Evolutionary conservation across 768 basidiomycete genomes (phyloP).

Genomic region (Suillus brevipes): DNA sequence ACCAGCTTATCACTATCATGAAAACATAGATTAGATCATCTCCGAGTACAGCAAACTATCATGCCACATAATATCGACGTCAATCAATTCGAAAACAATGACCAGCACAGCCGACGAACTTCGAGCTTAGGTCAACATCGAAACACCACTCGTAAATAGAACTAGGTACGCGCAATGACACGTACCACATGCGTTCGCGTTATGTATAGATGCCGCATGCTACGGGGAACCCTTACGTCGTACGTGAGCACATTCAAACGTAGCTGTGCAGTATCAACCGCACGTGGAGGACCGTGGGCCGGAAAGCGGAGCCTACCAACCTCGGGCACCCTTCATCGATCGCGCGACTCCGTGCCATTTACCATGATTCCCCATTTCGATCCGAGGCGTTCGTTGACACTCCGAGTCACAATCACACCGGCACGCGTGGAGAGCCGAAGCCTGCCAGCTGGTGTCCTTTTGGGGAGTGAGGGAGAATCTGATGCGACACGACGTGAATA

Average conservation of each 20-base stretch:
- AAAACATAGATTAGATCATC: neutral
- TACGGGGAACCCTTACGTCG: no score
- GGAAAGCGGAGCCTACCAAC: no score
- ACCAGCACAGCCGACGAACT: neutral
- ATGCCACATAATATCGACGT: neutral
- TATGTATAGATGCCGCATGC: neutral
- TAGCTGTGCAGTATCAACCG: neutral
- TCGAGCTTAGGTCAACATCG: neutral
- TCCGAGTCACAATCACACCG: neutral
- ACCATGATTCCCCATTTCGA: neutral
- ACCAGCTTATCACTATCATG: neutral
- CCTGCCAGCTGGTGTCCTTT: neutral
- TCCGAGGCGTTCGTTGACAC: neutral
- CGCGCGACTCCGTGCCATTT: neutral
- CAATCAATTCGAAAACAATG: neutral
- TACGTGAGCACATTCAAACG: neutral
- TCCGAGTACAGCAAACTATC: neutral
- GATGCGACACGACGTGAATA: neutral
- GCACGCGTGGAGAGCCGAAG: neutral
- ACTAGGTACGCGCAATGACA: neutral
- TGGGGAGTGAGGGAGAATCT: neutral
- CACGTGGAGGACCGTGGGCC: neutral
- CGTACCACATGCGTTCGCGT: neutral
- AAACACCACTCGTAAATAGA: neutral
- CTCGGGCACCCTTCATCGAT: neutral